Percentiles rank a stretch among this genome's conserved stretches.
phyloP scores from a whole-genome alignment of 768 basidiomycete genomes.

The Coprinopsis sp. region DNA sequence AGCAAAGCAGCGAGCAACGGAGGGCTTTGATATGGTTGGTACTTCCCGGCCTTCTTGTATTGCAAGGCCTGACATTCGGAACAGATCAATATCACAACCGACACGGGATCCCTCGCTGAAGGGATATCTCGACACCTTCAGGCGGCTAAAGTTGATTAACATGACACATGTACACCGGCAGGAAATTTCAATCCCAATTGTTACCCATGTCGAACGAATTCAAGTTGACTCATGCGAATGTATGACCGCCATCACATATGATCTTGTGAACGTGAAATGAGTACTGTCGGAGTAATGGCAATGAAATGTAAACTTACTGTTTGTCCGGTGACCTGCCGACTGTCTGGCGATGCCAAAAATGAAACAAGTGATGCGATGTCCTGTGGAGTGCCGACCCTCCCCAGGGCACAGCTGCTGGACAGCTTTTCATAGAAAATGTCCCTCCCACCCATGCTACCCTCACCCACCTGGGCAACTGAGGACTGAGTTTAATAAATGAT shows the following conservation, averaged over 20 bases:
- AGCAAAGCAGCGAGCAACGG: constrained; percentile 19
- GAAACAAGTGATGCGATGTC: constrained; percentile 18
- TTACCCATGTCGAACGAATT: too few species aligned
- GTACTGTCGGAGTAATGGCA: background rate
- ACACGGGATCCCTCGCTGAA: constrained; percentile 40
- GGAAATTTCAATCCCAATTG: too few species aligned
- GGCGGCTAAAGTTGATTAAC: constrained; percentile 13
- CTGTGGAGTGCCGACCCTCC: constrained; percentile 7
- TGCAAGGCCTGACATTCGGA: background rate
- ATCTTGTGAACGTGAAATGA: background rate
- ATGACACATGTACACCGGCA: background rate
- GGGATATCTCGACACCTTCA: constrained; percentile 24
- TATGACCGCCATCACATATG: background rate
- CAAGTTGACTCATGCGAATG: background rate
- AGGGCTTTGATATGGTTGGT: constrained; percentile 28
- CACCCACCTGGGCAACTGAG: background rate
- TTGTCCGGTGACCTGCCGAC: background rate
- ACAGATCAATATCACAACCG: constrained; percentile 48
- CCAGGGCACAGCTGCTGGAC: background rate
- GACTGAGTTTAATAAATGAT: background rate
- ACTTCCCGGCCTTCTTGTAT: background rate
- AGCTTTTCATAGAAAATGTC: constrained; percentile 1
- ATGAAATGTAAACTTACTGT: background rate
- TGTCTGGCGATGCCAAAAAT: constrained; percentile 15
- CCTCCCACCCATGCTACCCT: background rate